These are phyloP conservation scores for Iris pallida DNA, from an alignment of 116 monocot species.

Conservation along the genomic window DNA sequence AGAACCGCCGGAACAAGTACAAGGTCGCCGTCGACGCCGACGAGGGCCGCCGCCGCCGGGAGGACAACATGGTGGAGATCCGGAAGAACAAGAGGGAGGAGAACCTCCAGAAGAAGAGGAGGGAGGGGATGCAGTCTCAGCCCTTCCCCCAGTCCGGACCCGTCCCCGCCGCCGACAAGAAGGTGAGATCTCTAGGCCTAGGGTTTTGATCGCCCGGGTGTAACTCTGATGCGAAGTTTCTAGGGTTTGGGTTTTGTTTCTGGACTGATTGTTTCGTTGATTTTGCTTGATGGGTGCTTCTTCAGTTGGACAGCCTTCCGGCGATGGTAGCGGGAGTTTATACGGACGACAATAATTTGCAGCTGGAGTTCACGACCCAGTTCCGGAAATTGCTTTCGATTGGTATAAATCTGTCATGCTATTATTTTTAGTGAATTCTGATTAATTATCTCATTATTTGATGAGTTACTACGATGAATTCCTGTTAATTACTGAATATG, in stretches of 20 bases:
- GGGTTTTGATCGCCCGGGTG: neutral
- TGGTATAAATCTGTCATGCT: slow-evolving; percentile 21
- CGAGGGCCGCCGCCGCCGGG: slow-evolving; percentile 76
- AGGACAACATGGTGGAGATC: slow-evolving; percentile 91
- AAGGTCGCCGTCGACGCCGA: slow-evolving; percentile 89
- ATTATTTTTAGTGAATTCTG: too few relatives aligned
- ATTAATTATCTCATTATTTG: too few relatives aligned
- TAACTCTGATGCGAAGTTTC: neutral
- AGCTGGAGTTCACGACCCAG: slow-evolving; percentile 76
- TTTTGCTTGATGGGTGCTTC: neutral
- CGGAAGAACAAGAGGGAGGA: slow-evolving; percentile 82
- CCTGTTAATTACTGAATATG: too few relatives aligned
- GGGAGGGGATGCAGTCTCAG: slow-evolving; percentile 59
- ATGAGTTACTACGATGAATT: too few relatives aligned
- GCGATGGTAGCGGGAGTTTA: slow-evolving; percentile 67
- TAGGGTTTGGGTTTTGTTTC: slow-evolving; percentile 7
- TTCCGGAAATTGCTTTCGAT: slow-evolving; percentile 79
- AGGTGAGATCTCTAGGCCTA: slow-evolving; percentile 27
- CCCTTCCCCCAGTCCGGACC: slow-evolving; percentile 14
- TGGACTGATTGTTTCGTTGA: neutral
- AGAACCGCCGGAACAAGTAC: slow-evolving; percentile 78
- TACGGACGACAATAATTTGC: slow-evolving; percentile 49
- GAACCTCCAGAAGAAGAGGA: slow-evolving; percentile 78
- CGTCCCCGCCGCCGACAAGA: slow-evolving; percentile 42
- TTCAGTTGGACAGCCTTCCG: slow-evolving; percentile 75